phyloP scores from a whole-genome alignment of 1,139 yeast genomes.

The Taphrina sp. region DNA sequence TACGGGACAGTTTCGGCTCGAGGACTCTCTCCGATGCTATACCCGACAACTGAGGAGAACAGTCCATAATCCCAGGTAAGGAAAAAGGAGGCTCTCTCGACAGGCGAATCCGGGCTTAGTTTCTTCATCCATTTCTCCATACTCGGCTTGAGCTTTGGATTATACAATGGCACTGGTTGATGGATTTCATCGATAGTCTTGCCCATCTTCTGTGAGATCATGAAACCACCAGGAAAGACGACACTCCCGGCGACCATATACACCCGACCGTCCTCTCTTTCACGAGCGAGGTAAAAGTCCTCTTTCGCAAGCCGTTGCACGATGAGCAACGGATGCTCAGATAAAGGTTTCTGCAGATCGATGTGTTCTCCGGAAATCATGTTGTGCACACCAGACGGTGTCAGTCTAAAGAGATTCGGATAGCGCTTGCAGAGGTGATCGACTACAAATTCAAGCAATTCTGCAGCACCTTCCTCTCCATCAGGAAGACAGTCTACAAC shows the following conservation, averaged over 20 bases:
- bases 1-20: slow-evolving; percentile 43
- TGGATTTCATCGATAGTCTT: slow-evolving; percentile 63
- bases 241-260: slow-evolving; percentile 72
- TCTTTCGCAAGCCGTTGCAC: slow-evolving; percentile 72
- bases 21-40: slow-evolving; percentile 51
- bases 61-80: slow-evolving; percentile 69
- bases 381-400: slow-evolving; percentile 56
- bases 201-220: slow-evolving; percentile 64
- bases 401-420: slow-evolving; percentile 59
- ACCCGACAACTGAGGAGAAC: slow-evolving; percentile 52
- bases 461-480: slow-evolving; percentile 57
- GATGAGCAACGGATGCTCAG: slow-evolving; percentile 61
- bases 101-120: slow-evolving; percentile 59
- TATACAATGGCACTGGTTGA: slow-evolving; percentile 68
- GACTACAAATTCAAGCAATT: slow-evolving; percentile 62
- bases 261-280: slow-evolving; percentile 58
- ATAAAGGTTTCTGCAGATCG: slow-evolving; percentile 60
- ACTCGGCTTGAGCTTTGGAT: slow-evolving; percentile 61
- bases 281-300: slow-evolving; percentile 63
- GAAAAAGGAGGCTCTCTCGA: slow-evolving; percentile 75
- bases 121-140: slow-evolving; percentile 74
- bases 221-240: slow-evolving; percentile 76
- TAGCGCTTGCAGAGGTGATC: slow-evolving; percentile 61
- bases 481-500: slow-evolving; percentile 70
- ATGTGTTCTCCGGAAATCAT: slow-evolving; percentile 61